phyloP scores from a whole-genome alignment of 164 flowering plant species.

The Hamamelis virginiana region DNA sequence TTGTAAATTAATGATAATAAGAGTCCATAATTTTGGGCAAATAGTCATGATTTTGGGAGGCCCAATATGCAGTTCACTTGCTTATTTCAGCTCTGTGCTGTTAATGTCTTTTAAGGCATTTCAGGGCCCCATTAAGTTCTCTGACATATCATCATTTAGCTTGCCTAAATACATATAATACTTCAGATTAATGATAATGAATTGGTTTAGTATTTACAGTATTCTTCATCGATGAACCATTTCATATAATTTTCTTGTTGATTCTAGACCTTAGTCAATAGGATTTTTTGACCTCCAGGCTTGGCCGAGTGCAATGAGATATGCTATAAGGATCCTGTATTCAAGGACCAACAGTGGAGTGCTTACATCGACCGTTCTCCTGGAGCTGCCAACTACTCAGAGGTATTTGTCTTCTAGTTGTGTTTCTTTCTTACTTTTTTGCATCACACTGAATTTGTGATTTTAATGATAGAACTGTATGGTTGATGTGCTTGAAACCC shows the following conservation, averaged over 20 bases:
- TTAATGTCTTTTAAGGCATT: too few species aligned
- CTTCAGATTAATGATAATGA: too few species aligned
- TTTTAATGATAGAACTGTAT: background rate
- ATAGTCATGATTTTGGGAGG: too few species aligned
- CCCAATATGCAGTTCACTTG: background rate
- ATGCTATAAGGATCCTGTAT: constrained; percentile 94
- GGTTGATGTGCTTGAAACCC: background rate
- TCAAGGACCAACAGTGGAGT: constrained; percentile 89
- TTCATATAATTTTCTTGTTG: background rate
- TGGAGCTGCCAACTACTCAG: constrained; percentile 68
- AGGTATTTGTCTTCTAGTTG: constrained; percentile 33
- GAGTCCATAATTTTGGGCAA: too few species aligned
- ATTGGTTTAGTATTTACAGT: background rate
- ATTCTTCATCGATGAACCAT: background rate
- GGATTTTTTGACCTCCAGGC: constrained; percentile 36
- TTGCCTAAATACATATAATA: background rate
- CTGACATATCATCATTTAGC: background rate
- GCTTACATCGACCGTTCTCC: constrained; percentile 96
- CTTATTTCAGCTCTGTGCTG: background rate
- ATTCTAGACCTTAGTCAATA: background rate
- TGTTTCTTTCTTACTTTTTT: background rate
- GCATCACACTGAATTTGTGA: background rate
- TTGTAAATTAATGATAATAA: too few species aligned
- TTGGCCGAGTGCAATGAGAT: constrained; percentile 70
- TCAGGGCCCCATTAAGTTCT: background rate